Conservation (phyloP, 2,329 filamentous ascomycete species). For the Neonectria punicea region DNA sequence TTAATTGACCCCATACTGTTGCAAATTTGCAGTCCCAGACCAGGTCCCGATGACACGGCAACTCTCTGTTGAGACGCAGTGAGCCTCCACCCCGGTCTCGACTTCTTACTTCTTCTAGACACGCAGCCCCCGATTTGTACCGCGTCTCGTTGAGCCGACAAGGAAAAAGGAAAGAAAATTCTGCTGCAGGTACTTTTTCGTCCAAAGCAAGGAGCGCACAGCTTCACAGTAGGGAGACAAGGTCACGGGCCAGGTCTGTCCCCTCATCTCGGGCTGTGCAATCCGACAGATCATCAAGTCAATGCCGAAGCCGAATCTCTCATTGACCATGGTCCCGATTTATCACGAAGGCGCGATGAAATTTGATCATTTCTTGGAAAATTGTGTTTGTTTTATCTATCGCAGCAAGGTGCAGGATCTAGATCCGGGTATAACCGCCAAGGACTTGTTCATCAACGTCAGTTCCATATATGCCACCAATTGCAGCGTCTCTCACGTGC, state of each 20-base stretch:
- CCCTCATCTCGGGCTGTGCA: neutral
- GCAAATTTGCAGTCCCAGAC: neutral
- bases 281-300: constrained; percentile 4
- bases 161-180: neutral
- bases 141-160: neutral
- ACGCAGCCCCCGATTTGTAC: neutral
- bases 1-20: neutral
- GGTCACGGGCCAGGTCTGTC: constrained; percentile 4
- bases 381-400: neutral
- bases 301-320: neutral
- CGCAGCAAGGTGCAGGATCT: neutral
- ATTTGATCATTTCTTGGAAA: neutral
- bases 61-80: neutral
- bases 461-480: neutral
- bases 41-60: neutral
- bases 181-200: neutral
- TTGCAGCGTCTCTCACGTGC: neutral
- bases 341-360: neutral
- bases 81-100: neutral
- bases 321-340: constrained; percentile 3
- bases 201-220: too few relatives aligned
- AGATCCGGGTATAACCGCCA: neutral
- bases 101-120: neutral
- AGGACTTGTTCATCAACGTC: neutral
- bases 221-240: neutral